Base-by-base conservation (phyloP, 1,284 basidiomycete genomes). In the Veloporphyrellus conicus region DNA sequence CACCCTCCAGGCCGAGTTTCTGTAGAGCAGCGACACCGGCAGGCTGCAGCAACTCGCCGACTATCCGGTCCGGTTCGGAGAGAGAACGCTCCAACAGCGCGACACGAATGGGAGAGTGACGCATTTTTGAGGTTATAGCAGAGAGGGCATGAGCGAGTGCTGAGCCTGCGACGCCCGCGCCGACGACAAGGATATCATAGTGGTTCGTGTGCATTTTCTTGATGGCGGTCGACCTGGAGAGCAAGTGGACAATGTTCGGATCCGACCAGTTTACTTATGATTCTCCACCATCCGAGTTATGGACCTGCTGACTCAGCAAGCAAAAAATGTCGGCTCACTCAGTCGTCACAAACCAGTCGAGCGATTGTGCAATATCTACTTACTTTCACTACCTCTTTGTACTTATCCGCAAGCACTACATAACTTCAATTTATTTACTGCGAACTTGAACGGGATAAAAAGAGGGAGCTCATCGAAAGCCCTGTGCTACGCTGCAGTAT, bases 1-100 rank as follows among this genome's bases (percentile, higher is more conserved):
- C 81, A 6, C 72, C 72, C 44, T 82, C 80, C 58, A 99, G 69
- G 2, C 93, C 94, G 16, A 99, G 80, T 46, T 79, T 71, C 52
- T 81, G 70, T 41, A 99, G 72, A 0, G 92, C 85, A 4, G 76
- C 74, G 18, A 94, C 84, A 6, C 96, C 96, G 1, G 90, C 94
- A 0, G 96, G 96, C 63, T 99, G 95, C 18, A 99, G 74, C 1
- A 99, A 82, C 69, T 99, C 96, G 31, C 96, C 95, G 32, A 99
- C 95, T 58, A 99, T 98, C 20, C 95, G 81, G 75, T 98, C 93
- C 0, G 96, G 95, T 67, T 94, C 88, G 0, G 84, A 76, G 11
- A 98, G 77, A 33, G 95, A 95, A 39, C 93, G 81, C 69, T 96
- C 92, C 51, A 96, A 71, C 3, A 95, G 71, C 18, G 85, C 84